A percentile compares a stretch with the other conserved stretches of the same genome.
These are phyloP conservation scores for Papiliotrema laurentii DNA, from an alignment of 1,284 basidiomycete species.

Conservation along the genomic window DNA sequence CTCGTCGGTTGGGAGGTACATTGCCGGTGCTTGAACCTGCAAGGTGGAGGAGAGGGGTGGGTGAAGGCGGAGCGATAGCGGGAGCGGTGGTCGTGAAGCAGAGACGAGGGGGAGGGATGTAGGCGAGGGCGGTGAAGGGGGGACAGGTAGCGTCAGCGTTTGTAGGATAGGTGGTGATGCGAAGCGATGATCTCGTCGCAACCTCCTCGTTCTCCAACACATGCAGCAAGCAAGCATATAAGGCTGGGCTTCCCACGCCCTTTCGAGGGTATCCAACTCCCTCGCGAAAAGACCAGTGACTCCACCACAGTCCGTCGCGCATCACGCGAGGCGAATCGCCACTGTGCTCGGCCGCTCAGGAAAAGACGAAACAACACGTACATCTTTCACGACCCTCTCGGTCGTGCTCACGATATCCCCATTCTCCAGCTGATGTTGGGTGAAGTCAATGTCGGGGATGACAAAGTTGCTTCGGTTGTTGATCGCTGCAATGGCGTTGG, in stretches of 20 bases:
- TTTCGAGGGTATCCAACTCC: no score
- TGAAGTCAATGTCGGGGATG: slow-evolving; percentile 74
- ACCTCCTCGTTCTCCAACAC: no score
- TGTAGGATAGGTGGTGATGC: background rate
- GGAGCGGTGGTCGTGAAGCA: background rate
- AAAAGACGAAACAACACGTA: no score
- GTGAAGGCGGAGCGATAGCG: background rate
- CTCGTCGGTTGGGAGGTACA: slow-evolving; percentile 82
- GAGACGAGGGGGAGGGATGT: background rate
- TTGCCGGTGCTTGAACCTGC: slow-evolving; percentile 91
- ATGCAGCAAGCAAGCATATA: no score
- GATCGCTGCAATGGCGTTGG: slow-evolving; percentile 45
- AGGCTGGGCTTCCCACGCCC: no score
- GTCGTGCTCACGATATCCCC: slow-evolving; percentile 67
- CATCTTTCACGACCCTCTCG: slow-evolving; percentile 50
- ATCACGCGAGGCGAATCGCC: background rate
- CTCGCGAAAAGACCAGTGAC: no score
- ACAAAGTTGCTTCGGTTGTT: slow-evolving; percentile 47
- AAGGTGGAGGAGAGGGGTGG: background rate
- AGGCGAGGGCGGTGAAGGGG: no score
- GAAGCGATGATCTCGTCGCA: no score
- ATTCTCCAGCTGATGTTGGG: slow-evolving; percentile 82
- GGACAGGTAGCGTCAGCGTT: no score
- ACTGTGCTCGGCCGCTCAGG: no score
- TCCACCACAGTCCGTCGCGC: no score